Evolutionary conservation across 768 basidiomycete species (phyloP), one percentile per base, ranked within the genome.

Genomic region (Gymnopilus dilepis): DNA sequence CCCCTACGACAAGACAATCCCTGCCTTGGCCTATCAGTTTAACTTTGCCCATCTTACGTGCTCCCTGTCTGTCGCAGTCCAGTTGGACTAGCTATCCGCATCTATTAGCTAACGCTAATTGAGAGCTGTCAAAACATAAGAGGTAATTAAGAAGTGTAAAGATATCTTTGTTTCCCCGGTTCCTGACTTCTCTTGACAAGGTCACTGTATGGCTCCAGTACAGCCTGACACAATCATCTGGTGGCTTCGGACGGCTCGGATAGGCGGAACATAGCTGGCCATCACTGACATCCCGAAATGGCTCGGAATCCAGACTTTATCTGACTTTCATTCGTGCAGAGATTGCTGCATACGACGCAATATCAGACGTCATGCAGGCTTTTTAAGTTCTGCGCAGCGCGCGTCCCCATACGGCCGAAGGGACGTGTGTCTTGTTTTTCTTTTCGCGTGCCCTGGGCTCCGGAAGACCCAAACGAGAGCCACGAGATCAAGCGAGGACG

Each of bases 141-240:
- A 37, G 34, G 34, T 11, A 37, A 37, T 8, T 37, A 37, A 15
- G 34, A 37, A 37, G 34, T 37, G 34, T 37, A 37, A 37, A 37
- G 15, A 9, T 7, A 21, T 43, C 45, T 47, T 26, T 47, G 28
- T 47, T 47, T 47, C 45, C 45, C 45, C 45, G 45, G 45, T 47
- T 47, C 45, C 45, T 47, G 45, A n/a, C n/a, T n/a, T n/a, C n/a
- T n/a, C n/a, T n/a, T n/a, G 34, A 47, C 45, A 13, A 47, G 24
- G 11, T 22, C 19, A 22, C 45, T 47, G 11, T 47, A 24, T 47
- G 45, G 26, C 13, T 3, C 13, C 15, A 26, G 45, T 47, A 22
- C 26, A 17, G 45, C 45, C 45, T 47, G 45, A 47, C 45, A 47
- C 45, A 47, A 47, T 47, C 45, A 47, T 47, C 45, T 47, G 45